These are phyloP conservation scores for Metrosideros polymorpha DNA, from an alignment of 441 rosid species.

Conservation along the genomic window DNA sequence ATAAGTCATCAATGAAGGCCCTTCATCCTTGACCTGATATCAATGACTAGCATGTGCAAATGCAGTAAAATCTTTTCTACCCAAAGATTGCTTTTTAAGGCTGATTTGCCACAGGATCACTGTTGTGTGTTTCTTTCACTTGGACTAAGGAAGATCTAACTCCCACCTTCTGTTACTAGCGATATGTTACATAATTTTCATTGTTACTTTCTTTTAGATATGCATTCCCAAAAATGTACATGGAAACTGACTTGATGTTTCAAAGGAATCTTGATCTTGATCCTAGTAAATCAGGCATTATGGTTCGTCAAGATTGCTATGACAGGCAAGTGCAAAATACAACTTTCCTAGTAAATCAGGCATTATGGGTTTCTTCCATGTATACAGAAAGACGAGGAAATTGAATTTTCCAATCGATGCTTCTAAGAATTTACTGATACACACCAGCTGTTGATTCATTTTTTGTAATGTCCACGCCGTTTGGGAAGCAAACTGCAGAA, in stretches of 20 bases:
- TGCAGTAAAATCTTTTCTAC: background rate
- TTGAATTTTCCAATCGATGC: background rate
- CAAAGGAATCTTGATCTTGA: background rate
- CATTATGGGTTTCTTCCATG: background rate
- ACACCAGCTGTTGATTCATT: background rate
- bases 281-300: background rate
- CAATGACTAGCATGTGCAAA: background rate
- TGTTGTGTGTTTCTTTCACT: background rate
- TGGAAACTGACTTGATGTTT: background rate
- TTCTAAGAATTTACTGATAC: background rate
- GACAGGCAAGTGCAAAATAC: background rate
- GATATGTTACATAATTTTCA: background rate
- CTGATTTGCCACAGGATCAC: background rate
- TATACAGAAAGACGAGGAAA: background rate
- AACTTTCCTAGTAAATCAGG: background rate
- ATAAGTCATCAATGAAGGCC: background rate
- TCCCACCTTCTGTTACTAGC: background rate
- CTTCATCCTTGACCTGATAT: background rate
- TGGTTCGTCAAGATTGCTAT: background rate
- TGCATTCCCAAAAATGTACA: background rate
- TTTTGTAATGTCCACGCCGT: background rate
- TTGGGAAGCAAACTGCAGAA: background rate
- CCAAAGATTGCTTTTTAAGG: background rate
- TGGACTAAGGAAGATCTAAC: background rate
- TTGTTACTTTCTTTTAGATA: background rate